These are phyloP conservation scores for Odontarrhena argentea DNA, from an alignment of 345 rosid species.

Conservation along the genomic window DNA sequence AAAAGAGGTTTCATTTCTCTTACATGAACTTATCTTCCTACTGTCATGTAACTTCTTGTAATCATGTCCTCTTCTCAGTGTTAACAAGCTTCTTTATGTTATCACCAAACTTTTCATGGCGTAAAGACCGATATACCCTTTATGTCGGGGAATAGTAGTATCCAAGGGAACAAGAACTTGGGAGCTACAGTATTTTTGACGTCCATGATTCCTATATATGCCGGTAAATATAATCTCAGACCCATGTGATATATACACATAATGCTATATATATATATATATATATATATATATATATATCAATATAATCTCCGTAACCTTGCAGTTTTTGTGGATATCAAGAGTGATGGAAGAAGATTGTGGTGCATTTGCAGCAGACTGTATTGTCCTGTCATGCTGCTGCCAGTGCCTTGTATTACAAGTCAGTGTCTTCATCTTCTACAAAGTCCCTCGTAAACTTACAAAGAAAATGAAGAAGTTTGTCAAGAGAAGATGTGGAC, in stretches of 20 bases:
- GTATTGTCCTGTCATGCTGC: conserved; percentile 75
- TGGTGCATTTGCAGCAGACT: conserved; percentile 68
- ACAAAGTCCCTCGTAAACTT: conserved; percentile 59
- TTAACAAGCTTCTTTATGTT: conserved; percentile 30
- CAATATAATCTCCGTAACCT: background rate
- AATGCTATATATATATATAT: background rate
- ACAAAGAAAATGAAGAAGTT: conserved; percentile 49
- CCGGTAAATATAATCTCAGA: conserved; percentile 37
- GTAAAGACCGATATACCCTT: conserved; percentile 30
- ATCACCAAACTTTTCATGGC: conserved; percentile 36
- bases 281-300: background rate
- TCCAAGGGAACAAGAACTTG: conserved; percentile 38
- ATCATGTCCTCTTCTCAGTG: conserved; percentile 33
- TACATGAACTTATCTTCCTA: conserved; percentile 15
- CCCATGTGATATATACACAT: conserved; percentile 28
- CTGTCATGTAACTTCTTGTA: conserved; percentile 30
- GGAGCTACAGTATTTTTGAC: conserved; percentile 47
- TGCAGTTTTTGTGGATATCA: conserved; percentile 27
- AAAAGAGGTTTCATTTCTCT: conserved; percentile 12
- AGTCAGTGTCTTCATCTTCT: conserved; percentile 50
- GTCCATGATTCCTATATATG: conserved; percentile 43
- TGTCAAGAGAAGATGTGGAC: conserved; percentile 44
- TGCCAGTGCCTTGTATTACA: conserved; percentile 79
- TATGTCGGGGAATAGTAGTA: conserved; percentile 42
- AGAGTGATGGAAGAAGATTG: conserved; percentile 55